Conservation (phyloP, 495 filamentous ascomycete species). For the Neurospora pannonica region DNA sequence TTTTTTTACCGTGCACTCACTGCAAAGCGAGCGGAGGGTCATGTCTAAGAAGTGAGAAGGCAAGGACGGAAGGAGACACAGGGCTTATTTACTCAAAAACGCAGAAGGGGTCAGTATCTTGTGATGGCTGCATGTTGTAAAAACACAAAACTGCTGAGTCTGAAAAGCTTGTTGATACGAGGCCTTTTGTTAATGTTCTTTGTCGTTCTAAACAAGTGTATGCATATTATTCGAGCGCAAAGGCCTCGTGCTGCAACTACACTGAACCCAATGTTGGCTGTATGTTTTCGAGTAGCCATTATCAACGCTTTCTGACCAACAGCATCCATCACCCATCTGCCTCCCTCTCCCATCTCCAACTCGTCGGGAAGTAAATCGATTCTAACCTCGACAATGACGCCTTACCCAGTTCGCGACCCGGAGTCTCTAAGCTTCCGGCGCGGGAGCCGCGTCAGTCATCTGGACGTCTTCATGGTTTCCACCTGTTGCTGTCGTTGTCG, state of each 20-base stretch:
- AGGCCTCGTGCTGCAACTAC: constrained; percentile 28
- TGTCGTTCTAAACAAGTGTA: neutral
- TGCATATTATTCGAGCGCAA: constrained; percentile 9
- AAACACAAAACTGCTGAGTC: neutral
- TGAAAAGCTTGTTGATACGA: neutral
- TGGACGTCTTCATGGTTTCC: neutral
- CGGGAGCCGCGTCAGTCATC: neutral
- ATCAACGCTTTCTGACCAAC: neutral
- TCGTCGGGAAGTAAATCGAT: neutral
- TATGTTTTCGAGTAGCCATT: neutral
- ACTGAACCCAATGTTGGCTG: neutral
- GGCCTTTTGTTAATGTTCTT: neutral
- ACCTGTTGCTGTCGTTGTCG: neutral
- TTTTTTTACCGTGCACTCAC: too few relatives aligned
- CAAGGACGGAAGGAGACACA: too few relatives aligned
- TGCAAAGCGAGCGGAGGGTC: too few relatives aligned
- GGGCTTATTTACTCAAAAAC: too few relatives aligned
- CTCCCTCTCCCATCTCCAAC: neutral
- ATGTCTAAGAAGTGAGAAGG: too few relatives aligned
- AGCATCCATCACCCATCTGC: neutral
- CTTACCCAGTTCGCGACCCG: neutral
- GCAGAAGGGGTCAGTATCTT: neutral
- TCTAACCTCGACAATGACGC: neutral
- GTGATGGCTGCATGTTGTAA: neutral
- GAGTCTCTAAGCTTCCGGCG: neutral